A percentile compares a stretch with the other conserved stretches of the same genome.
Evolutionary conservation across 108 stramenopile genomes (phyloP).

Genomic region (Nitzschia sp.): DNA sequence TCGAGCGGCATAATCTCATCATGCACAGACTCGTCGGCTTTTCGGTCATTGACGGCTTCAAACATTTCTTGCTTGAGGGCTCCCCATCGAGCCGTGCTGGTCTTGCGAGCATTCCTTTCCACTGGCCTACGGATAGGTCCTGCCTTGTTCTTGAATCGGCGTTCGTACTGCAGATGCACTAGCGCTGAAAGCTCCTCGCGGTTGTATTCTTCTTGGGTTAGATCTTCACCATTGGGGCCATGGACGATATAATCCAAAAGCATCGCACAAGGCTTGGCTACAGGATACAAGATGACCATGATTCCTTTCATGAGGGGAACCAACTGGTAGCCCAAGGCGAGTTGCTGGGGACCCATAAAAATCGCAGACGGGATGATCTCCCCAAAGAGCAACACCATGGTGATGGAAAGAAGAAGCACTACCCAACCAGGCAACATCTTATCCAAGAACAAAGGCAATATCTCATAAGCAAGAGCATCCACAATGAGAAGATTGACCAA

Average conservation of each 20-base stretch:
- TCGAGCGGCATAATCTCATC: constrained; percentile 36
- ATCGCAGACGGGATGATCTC: constrained; percentile 73
- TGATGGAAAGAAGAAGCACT: constrained; percentile 82
- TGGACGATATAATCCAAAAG: constrained; percentile 65
- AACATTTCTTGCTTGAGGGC: constrained; percentile 49
- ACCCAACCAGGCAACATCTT: constrained; percentile 74
- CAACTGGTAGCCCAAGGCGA: constrained; percentile 65
- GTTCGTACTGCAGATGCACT: constrained; percentile 66
- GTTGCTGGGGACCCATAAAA: constrained; percentile 83
- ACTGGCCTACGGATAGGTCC: constrained; percentile 14
- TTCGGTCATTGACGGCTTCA: constrained; percentile 37
- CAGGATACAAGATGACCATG: constrained; percentile 70
- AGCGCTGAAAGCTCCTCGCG: constrained; percentile 66
- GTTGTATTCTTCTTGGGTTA: constrained; percentile 44
- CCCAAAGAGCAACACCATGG: constrained; percentile 81
- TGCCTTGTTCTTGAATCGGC: constrained; percentile 2
- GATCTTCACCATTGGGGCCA: constrained; percentile 34
- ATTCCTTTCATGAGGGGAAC: constrained; percentile 58
- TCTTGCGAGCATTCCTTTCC: constrained; percentile 4
- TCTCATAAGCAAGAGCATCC: constrained; percentile 86
- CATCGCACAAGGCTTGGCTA: constrained; percentile 77
- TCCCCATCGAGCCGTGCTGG: constrained; percentile 27
- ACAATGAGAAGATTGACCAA: constrained; percentile 87
- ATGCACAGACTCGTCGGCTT: not conserved
- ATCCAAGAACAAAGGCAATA: constrained; percentile 88